Evolutionary conservation across 371 early-diverging fungal species (phyloP), one percentile per base, ranked within the genome.

Genomic region (Lichtheimia hyalospora): DNA sequence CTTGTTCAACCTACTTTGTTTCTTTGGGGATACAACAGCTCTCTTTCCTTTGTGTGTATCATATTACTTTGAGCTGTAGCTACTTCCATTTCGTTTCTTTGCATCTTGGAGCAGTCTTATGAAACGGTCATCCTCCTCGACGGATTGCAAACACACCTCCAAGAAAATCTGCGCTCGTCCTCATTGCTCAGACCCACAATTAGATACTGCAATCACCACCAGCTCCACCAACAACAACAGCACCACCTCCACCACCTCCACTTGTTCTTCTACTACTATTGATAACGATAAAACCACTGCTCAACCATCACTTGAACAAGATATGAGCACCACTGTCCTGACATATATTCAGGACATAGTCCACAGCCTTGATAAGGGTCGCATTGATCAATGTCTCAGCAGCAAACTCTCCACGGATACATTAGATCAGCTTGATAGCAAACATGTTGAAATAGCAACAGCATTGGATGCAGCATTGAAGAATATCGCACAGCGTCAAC

Each of bases 401-500:
- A 61, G 54, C 54, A 49, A 42, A 3, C 50, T 61, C 3, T 46
- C 54, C 6, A 23, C 40, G 2, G 60, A 53, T 6, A 39, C 57
- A 2, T 55, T 52, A 10, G 63, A 63, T 13, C 34, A 27, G 10
- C 48, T 60, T 20, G 63, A 66, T 28, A 34, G 48, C 39, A 21
- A 48, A n/a, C 52, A 65, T 52, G 57, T 57, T 23, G 67, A 73
- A 7, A 23, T 67, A 7, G 44, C 66, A 21, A 60, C 28, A 24
- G 28, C 60, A 16, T 46, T 78, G 42, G 69, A 74, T 28, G 16
- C 61, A 23, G 69, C 71, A 7, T 61, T 78, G 3, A 69, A 69
- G 61, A 61, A 54, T 23, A 73, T 78, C n/a, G 78, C 74, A 20
- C 63, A 78, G 48, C 64, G 68, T n/a, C 75, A 74, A 40, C 20